Evolutionary conservation across 352 stramenopile species (phyloP).

Genomic region (Aphanomyces euteiches): DNA sequence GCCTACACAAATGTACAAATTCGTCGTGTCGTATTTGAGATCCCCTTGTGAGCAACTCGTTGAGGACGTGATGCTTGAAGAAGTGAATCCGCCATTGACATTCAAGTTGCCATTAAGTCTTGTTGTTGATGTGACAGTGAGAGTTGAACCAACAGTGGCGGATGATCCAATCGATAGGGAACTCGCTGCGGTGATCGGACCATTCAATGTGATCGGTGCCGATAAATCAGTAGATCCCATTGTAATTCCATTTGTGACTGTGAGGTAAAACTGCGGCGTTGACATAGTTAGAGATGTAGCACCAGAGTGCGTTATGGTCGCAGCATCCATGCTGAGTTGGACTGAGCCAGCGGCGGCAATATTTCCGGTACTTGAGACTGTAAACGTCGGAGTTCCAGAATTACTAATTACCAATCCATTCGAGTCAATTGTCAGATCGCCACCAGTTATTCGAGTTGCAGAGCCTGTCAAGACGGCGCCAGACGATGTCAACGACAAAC

Average conservation of each 20-base stretch:
- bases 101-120: constrained; percentile 1
- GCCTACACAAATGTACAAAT: constrained; percentile 20
- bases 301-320: constrained; percentile 9
- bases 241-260: constrained; percentile 4
- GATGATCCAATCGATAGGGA: constrained; percentile 2
- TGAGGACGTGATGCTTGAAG: constrained; percentile 14
- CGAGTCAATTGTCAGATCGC: constrained; percentile 16
- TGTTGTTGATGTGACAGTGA: constrained; percentile 5
- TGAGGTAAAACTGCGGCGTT: constrained; percentile 5
- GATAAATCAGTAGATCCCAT: neutral
- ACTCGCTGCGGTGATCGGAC: constrained; percentile 14
- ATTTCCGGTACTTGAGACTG: neutral
- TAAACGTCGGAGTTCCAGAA: constrained; percentile 7
- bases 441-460: constrained; percentile 7
- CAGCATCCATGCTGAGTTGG: neutral
- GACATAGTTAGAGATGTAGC: constrained; percentile 13
- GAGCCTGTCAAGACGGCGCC: constrained; percentile 16
- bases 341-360: neutral
- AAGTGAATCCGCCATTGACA: constrained; percentile 5
- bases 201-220: constrained; percentile 18
- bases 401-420: constrained; percentile 5
- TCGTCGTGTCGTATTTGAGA: neutral
- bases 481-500: constrained; percentile 1
- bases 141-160: constrained; percentile 12
- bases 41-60: constrained; percentile 18